Evolutionary conservation across 306 rosid genomes (phyloP).

Genomic region (Cicer pinnatifidum): DNA sequence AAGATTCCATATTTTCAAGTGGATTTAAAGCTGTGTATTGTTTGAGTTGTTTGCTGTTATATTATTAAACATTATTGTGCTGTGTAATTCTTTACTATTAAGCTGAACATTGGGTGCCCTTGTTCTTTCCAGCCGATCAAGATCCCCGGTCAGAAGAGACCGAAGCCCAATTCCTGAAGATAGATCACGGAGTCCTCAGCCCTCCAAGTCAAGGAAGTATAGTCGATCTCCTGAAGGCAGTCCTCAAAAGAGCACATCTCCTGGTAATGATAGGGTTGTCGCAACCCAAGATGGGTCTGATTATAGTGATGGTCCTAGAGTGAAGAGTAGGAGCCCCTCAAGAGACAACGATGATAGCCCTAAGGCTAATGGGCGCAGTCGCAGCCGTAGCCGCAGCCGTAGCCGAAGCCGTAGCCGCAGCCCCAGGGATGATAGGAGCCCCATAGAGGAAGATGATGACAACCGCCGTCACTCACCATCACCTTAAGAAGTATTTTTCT

Average conservation of each 20-base stretch:
- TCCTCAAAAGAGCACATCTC: conserved; percentile 56
- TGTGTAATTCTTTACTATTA: conserved; percentile 7
- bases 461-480: conserved; percentile 54
- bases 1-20: background rate
- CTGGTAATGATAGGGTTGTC: conserved; percentile 52
- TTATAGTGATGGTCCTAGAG: conserved; percentile 60
- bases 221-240: conserved; percentile 62
- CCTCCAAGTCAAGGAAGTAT: conserved; percentile 57
- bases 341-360: conserved; percentile 54
- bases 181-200: conserved; percentile 58
- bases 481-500: conserved; percentile 40
- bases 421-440: conserved; percentile 70
- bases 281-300: conserved; percentile 58
- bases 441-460: conserved; percentile 61
- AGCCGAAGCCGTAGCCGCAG: conserved; percentile 47
- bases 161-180: conserved; percentile 59
- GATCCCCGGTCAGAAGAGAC: conserved; percentile 66
- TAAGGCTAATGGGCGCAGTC: conserved; percentile 54
- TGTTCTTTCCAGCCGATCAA: conserved; percentile 63
- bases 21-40: background rate
- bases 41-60: background rate
- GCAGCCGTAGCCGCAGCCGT: conserved; percentile 31
- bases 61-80: background rate
- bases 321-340: conserved; percentile 60
- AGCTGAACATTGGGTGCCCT: background rate